Conservation (phyloP, 1,284 basidiomycete species). For the Ustilago crameri region DNA sequence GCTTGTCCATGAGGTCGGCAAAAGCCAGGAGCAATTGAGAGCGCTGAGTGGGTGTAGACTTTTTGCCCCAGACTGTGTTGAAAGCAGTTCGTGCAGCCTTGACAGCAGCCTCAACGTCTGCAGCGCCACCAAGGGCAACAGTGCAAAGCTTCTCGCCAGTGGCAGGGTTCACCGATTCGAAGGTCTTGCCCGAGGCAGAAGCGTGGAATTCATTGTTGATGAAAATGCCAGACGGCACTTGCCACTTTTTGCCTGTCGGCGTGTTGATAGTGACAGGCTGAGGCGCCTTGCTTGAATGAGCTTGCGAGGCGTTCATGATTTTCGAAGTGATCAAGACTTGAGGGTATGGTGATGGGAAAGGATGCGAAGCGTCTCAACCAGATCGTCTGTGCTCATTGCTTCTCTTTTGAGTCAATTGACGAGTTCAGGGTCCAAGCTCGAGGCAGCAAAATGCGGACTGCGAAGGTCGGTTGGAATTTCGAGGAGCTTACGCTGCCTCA, state of each 20-base stretch:
- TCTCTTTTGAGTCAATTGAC: no score
- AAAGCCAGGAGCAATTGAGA: conserved; percentile 76
- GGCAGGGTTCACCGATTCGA: conserved; percentile 55
- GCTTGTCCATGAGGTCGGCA: conserved; percentile 78
- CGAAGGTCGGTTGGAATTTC: no score
- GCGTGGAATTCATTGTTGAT: conserved; percentile 57
- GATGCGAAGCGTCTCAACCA: no score
- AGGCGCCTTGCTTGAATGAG: conserved; percentile 11
- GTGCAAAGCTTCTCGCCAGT: conserved; percentile 52
- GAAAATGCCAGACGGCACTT: conserved; percentile 53
- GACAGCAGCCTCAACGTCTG: conserved; percentile 58
- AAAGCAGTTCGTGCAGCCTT: conserved; percentile 52
- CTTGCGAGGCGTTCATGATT: conserved; percentile 13
- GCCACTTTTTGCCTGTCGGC: conserved; percentile 50
- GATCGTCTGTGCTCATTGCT: no score
- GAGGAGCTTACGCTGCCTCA: no score
- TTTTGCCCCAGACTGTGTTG: conserved; percentile 50
- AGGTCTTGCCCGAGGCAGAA: conserved; percentile 50
- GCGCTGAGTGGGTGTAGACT: conserved; percentile 69
- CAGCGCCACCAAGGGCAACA: conserved; percentile 45
- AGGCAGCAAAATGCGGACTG: no score
- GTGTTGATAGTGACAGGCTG: conserved; percentile 60
- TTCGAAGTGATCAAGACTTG: background rate
- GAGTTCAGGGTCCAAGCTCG: no score
- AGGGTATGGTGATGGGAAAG: no score